Conservation (phyloP, 1,284 basidiomycete species). For the Ganoderma leucocontextum region DNA sequence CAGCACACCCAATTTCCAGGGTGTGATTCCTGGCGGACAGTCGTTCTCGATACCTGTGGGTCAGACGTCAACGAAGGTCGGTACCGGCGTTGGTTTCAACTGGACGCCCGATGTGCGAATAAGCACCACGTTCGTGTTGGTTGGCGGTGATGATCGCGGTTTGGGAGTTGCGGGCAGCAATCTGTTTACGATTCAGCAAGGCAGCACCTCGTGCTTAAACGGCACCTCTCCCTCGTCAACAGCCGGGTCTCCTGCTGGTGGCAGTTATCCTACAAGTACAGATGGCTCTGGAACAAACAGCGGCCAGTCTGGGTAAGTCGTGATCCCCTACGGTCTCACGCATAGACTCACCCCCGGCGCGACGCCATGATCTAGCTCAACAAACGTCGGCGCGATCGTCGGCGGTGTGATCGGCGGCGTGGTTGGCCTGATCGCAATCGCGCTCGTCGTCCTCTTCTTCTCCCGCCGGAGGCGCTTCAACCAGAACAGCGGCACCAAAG, state of each 20-base stretch:
- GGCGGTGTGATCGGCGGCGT: constrained; percentile 76
- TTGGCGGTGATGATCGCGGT: constrained; percentile 72
- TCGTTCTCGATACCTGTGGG: constrained; percentile 70
- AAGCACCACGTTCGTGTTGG: constrained; percentile 69
- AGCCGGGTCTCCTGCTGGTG: constrained; percentile 78
- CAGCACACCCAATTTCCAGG: constrained; percentile 68
- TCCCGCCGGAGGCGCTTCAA: constrained; percentile 54
- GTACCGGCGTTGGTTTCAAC: constrained; percentile 67
- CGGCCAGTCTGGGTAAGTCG: constrained; percentile 20
- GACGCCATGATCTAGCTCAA: constrained; percentile 28
- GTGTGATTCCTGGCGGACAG: constrained; percentile 80
- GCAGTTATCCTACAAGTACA: constrained; percentile 68
- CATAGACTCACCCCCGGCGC: background rate
- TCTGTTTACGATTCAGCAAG: constrained; percentile 59
- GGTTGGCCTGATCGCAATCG: constrained; percentile 52
- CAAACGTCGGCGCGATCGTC: constrained; percentile 71
- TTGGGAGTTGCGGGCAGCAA: constrained; percentile 73
- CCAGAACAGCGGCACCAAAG: constrained; percentile 48
- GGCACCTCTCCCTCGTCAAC: constrained; percentile 75
- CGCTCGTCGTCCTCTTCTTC: constrained; percentile 59
- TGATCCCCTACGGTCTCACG: background rate
- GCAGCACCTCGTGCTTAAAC: constrained; percentile 62
- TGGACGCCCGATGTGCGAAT: constrained; percentile 71
- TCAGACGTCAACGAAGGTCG: constrained; percentile 48
- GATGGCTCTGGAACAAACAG: constrained; percentile 37